These are phyloP conservation scores for Microdochium bolleyi DNA, from an alignment of 2,329 filamentous ascomycete species.

Conservation along the genomic window DNA sequence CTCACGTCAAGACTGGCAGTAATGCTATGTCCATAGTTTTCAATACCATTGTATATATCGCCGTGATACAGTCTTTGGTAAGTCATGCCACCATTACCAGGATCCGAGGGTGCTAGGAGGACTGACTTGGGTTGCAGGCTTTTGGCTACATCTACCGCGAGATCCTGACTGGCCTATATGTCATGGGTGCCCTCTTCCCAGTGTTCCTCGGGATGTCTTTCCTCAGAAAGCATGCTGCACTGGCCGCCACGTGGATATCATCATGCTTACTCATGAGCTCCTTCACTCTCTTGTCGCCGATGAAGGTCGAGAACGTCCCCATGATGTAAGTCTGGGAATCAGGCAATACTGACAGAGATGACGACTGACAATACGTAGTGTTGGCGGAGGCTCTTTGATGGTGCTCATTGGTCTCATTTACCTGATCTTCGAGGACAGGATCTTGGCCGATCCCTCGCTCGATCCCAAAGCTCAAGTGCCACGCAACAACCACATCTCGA, in stretches of 20 bases:
- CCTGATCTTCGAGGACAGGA: constrained; percentile 65
- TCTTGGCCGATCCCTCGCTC: constrained; percentile 36
- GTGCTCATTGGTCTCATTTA: constrained; percentile 68
- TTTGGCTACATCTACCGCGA: constrained; percentile 88
- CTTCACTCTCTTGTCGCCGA: constrained; percentile 74
- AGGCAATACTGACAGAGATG: neutral
- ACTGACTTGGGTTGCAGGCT: constrained; percentile 46
- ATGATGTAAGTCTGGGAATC: constrained; percentile 55
- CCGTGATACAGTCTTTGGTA: constrained; percentile 71
- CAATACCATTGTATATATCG: constrained; percentile 61
- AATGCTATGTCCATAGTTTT: constrained; percentile 52
- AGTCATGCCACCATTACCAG: constrained; percentile 17
- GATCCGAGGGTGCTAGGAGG: neutral
- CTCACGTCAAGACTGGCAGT: constrained; percentile 54
- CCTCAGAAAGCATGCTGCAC: constrained; percentile 52
- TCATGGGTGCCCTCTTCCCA: constrained; percentile 74
- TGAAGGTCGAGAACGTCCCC: constrained; percentile 70
- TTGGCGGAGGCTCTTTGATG: constrained; percentile 74
- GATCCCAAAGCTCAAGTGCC: constrained; percentile 11
- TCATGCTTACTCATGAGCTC: constrained; percentile 79
- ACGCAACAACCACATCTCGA: constrained; percentile 37
- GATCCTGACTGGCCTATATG: constrained; percentile 73
- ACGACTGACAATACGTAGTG: constrained; percentile 33
- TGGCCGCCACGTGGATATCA: constrained; percentile 64
- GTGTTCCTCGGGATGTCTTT: constrained; percentile 65